Evolutionary conservation across 495 filamentous ascomycete genomes (phyloP).

Genomic region (Clavariopsis aquatica): DNA sequence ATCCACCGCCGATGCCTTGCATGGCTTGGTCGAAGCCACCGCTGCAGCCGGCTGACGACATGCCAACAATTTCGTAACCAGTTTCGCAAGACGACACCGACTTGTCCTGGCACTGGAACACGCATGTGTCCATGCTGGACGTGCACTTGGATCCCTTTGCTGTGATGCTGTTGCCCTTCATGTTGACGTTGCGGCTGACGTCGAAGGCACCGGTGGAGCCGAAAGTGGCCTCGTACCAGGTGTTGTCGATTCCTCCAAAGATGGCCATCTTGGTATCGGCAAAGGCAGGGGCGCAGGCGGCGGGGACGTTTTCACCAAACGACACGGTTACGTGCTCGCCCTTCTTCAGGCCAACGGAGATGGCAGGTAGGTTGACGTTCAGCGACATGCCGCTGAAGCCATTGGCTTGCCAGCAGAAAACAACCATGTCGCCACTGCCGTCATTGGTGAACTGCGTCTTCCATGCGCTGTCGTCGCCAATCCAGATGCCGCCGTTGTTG

Average conservation of each 20-base stretch:
- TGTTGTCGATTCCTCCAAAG: conserved; percentile 45
- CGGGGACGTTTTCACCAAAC: conserved; percentile 31
- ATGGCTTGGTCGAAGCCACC: conserved; percentile 10
- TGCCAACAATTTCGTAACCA: conserved; percentile 25
- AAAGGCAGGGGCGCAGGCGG: conserved; percentile 43
- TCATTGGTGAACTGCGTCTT: conserved; percentile 29
- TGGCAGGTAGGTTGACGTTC: conserved; percentile 14
- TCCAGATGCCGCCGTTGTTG: conserved; percentile 27
- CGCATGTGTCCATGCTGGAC: conserved; percentile 31
- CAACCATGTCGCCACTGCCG: conserved; percentile 5
- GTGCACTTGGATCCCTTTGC: conserved; percentile 33
- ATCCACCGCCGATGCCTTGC: conserved; percentile 25
- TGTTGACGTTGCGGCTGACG: conserved; percentile 47
- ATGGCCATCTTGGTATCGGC: conserved; percentile 38
- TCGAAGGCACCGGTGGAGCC: conserved; percentile 39
- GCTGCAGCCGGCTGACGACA: conserved; percentile 7
- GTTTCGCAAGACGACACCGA: conserved; percentile 4
- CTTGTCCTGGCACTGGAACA: conserved; percentile 32
- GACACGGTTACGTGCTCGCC: conserved; percentile 19
- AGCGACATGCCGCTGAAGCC: conserved; percentile 20
- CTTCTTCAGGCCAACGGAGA: conserved; percentile 8
- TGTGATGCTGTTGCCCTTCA: conserved; percentile 46
- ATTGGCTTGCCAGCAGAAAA: conserved; percentile 30
- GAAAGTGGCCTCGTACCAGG: conserved; percentile 47
- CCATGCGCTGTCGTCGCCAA: conserved; percentile 24